A percentile compares a stretch with the other conserved stretches of the same genome.
These are phyloP conservation scores for Aspergillus transmontanensis DNA, from an alignment of 2,329 filamentous ascomycete genomes.

Conservation along the genomic window DNA sequence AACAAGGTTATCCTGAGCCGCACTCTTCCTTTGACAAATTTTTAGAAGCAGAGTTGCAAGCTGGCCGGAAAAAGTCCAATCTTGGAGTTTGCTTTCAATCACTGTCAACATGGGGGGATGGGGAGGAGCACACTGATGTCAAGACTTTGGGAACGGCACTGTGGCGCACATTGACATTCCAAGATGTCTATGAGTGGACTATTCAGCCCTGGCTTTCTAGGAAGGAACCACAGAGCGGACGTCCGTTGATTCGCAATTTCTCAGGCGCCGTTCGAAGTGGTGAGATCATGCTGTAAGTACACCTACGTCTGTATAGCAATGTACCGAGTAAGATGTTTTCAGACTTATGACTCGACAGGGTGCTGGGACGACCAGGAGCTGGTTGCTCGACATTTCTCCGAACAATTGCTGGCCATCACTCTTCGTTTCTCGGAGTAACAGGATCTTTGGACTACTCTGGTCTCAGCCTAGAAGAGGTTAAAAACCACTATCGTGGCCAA, in stretches of 20 bases:
- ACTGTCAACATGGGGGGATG: constrained; percentile 69
- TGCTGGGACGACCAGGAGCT: constrained; percentile 68
- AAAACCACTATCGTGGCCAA: constrained; percentile 67
- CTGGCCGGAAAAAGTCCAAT: constrained; percentile 65
- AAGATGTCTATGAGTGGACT: constrained; percentile 63
- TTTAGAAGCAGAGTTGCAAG: constrained; percentile 69
- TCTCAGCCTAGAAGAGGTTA: constrained; percentile 64
- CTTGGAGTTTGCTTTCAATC: constrained; percentile 74
- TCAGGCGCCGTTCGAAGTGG: constrained; percentile 65
- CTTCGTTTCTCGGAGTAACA: constrained; percentile 63
- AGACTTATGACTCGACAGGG: constrained; percentile 28
- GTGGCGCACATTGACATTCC: constrained; percentile 73
- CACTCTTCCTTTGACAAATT: constrained; percentile 70
- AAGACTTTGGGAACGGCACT: constrained; percentile 71
- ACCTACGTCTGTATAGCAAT: not conserved
- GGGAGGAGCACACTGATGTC: constrained; percentile 63
- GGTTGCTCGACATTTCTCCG: constrained; percentile 75
- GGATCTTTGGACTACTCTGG: constrained; percentile 71
- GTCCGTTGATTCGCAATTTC: constrained; percentile 63
- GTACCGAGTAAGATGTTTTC: not conserved
- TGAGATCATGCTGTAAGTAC: constrained; percentile 63
- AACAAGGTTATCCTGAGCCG: constrained; percentile 31
- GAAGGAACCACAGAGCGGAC: constrained; percentile 47
- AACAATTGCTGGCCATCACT: constrained; percentile 67
- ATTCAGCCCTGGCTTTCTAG: constrained; percentile 52